Conservation (phyloP, 2,329 filamentous ascomycete genomes). For the Aspergillus awamori region DNA sequence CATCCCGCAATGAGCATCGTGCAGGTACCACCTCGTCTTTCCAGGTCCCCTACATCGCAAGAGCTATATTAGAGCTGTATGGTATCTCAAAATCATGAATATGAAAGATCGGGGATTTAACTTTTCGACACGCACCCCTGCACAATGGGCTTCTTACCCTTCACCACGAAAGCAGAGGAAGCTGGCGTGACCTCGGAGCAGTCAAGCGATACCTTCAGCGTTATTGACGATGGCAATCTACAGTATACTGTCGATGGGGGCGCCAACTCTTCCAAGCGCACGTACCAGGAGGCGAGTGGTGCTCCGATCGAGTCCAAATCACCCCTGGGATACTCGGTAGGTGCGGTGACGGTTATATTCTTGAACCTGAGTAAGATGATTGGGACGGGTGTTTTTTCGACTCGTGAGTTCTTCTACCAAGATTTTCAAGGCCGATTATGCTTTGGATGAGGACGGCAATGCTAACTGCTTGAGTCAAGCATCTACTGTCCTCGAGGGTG, state of each 20-base stretch:
- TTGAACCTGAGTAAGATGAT: slow-evolving; percentile 66
- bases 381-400: slow-evolving; percentile 67
- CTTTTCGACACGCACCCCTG: too few relatives aligned
- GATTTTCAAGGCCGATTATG: neutral
- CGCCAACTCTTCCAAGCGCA: slow-evolving; percentile 51
- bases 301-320: slow-evolving; percentile 63
- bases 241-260: slow-evolving; percentile 22
- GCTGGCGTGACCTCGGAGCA: neutral
- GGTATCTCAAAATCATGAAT: neutral
- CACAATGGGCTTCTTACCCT: slow-evolving; percentile 8
- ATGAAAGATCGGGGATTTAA: too few relatives aligned
- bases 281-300: slow-evolving; percentile 64
- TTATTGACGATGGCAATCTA: slow-evolving; percentile 15
- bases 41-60: neutral
- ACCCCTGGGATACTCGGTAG: slow-evolving; percentile 63
- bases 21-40: neutral
- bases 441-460: neutral
- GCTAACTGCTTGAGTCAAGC: slow-evolving; percentile 42
- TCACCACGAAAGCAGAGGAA: neutral
- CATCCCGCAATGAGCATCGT: slow-evolving; percentile 10
- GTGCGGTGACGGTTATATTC: slow-evolving; percentile 59
- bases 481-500: slow-evolving; percentile 59
- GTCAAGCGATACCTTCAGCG: slow-evolving; percentile 5
- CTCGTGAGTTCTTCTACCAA: slow-evolving; percentile 51
- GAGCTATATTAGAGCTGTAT: neutral